These are phyloP conservation scores for Talaromyces sp. DNA, from an alignment of 2,329 filamentous ascomycete genomes.

Conservation along the genomic window DNA sequence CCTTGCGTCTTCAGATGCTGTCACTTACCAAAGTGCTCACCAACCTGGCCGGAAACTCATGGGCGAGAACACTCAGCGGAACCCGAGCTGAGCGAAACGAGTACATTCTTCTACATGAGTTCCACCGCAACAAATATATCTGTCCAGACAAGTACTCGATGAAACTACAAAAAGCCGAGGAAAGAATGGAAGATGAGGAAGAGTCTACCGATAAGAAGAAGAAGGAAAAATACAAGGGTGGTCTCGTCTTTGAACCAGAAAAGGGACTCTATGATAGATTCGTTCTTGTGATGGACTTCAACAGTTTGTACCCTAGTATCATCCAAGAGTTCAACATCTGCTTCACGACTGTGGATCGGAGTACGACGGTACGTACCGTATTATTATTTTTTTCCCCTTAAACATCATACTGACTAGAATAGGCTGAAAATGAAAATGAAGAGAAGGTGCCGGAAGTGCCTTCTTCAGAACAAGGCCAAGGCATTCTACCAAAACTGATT, in stretches of 20 bases:
- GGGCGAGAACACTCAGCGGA: slow-evolving; percentile 91
- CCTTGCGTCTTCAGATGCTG: slow-evolving; percentile 83
- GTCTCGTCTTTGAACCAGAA: slow-evolving; percentile 95
- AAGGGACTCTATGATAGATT: slow-evolving; percentile 98
- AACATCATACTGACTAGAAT: slow-evolving; percentile 2
- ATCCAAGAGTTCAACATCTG: slow-evolving; percentile 99
- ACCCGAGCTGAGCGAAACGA: slow-evolving; percentile 97
- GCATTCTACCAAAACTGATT: slow-evolving; percentile 86
- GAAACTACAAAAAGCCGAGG: slow-evolving; percentile 68
- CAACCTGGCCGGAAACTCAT: slow-evolving; percentile 95
- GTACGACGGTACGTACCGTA: slow-evolving; percentile 55
- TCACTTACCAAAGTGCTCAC: slow-evolving; percentile 92
- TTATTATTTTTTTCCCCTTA: too few species aligned
- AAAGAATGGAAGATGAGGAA: slow-evolving; percentile 60
- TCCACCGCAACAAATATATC: slow-evolving; percentile 94
- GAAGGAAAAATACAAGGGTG: slow-evolving; percentile 99
- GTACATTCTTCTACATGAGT: slow-evolving; percentile 97
- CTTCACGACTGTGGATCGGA: slow-evolving; percentile 91
- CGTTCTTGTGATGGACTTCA: slow-evolving; percentile 99
- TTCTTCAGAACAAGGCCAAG: slow-evolving; percentile 64
- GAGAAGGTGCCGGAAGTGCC: slow-evolving; percentile 88
- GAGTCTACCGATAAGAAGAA: slow-evolving; percentile 74
- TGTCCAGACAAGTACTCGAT: slow-evolving; percentile 91
- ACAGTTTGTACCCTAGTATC: slow-evolving; percentile 96
- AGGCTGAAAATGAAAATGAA: slow-evolving; percentile 64